These are phyloP conservation scores for Oleoguttula mirabilis DNA, from an alignment of 495 filamentous ascomycete species.

Conservation along the genomic window DNA sequence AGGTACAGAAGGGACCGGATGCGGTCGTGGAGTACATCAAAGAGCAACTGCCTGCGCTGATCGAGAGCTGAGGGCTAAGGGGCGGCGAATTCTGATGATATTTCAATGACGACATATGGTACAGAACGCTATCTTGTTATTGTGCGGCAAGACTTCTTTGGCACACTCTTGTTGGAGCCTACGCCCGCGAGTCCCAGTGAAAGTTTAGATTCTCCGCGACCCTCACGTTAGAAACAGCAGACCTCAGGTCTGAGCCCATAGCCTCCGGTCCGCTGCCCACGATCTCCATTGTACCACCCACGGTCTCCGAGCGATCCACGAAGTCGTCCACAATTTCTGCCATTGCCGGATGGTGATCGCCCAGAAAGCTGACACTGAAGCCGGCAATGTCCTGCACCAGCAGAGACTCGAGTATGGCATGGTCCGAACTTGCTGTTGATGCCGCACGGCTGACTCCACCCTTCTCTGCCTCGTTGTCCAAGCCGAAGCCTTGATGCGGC, in stretches of 20 bases:
- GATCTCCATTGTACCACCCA: slow-evolving; percentile 40
- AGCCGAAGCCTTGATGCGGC: too few species aligned
- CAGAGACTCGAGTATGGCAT: slow-evolving; percentile 4
- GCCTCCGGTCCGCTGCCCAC: slow-evolving; percentile 50
- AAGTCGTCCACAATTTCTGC: slow-evolving; percentile 25
- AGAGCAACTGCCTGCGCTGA: slow-evolving; percentile 43
- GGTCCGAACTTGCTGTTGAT: slow-evolving; percentile 8
- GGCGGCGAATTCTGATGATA: background rate
- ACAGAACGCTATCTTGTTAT: background rate
- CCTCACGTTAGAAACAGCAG: slow-evolving; percentile 42
- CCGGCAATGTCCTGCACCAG: background rate
- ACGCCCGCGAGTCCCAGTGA: slow-evolving; percentile 36
- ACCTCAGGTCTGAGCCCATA: slow-evolving; percentile 45
- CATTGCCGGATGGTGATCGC: slow-evolving; percentile 27
- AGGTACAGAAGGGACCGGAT: slow-evolving; percentile 52
- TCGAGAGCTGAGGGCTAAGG: slow-evolving; percentile 31
- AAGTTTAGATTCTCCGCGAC: slow-evolving; percentile 43
- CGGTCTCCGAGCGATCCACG: slow-evolving; percentile 14
- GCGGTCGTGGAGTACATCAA: slow-evolving; percentile 52
- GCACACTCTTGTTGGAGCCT: too few species aligned
- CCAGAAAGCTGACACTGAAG: slow-evolving; percentile 13
- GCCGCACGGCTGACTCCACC: too few species aligned
- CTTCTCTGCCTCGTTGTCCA: background rate
- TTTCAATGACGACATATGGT: background rate
- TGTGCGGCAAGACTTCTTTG: too few species aligned